These are phyloP conservation scores for Penicillium longicatenatum DNA, from an alignment of 495 filamentous ascomycete species.

Conservation along the genomic window DNA sequence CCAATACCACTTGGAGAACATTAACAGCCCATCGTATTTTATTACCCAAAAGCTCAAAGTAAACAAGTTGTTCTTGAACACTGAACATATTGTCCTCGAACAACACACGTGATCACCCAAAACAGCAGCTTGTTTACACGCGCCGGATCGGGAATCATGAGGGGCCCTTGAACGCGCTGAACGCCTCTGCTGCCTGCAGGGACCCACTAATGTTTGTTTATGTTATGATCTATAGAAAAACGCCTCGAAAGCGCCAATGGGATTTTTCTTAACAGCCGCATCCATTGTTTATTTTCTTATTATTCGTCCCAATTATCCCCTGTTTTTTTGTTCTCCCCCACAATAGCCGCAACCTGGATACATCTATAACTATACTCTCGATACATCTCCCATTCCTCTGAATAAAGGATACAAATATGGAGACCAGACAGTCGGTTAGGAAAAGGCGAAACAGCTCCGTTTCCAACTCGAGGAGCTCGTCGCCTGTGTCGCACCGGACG, in stretches of 20 bases:
- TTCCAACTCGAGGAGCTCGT: constrained; percentile 18
- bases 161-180: constrained; percentile 16
- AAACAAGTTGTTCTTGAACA: too few species aligned
- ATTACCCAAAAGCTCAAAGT: too few species aligned
- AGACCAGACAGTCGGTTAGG: constrained; percentile 31
- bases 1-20: too few species aligned
- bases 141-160: constrained; percentile 19
- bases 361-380: constrained; percentile 4
- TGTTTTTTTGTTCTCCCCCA: constrained; percentile 1
- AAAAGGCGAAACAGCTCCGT: constrained; percentile 35
- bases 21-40: too few species aligned
- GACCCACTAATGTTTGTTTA: constrained; percentile 35
- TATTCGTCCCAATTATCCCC: neutral
- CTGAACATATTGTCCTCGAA: neutral
- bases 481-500: constrained; percentile 27
- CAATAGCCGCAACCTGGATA: neutral
- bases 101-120: constrained; percentile 14
- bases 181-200: constrained; percentile 21
- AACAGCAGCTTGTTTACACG: constrained; percentile 31
- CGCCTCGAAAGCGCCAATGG: constrained; percentile 19
- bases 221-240: constrained; percentile 29
- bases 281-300: constrained; percentile 14
- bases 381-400: neutral
- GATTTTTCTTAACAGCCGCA: neutral
- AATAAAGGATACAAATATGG: constrained; percentile 19